phyloP scores from a whole-genome alignment of 129 eudicot species.

The Lactuca saligna region DNA sequence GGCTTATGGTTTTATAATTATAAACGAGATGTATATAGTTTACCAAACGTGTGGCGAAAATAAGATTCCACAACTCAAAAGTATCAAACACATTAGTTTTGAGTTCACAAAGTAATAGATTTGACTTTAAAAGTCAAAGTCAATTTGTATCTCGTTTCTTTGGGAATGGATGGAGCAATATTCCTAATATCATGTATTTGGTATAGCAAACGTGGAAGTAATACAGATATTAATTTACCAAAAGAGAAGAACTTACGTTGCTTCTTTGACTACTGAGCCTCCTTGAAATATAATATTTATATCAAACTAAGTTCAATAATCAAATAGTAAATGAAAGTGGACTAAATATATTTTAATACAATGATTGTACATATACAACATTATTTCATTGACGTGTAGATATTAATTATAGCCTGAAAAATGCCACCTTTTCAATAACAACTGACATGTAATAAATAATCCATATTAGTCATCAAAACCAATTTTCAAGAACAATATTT shows the following conservation, averaged over 20 bases:
- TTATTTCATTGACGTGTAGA: conserved; percentile 22
- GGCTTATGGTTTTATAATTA: too few relatives aligned
- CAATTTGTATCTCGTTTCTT: conserved; percentile 6
- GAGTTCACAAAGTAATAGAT: neutral
- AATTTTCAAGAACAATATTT: conserved; percentile 3
- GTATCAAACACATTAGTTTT: neutral
- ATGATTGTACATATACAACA: conserved; percentile 15
- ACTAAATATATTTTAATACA: conserved; percentile 19
- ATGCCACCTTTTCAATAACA: conserved; percentile 24
- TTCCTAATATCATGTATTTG: neutral
- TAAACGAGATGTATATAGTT: too few relatives aligned
- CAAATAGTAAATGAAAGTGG: conserved; percentile 8
- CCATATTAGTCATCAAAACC: conserved; percentile 5
- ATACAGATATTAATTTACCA: neutral
- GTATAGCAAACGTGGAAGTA: neutral
- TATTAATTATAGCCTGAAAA: conserved; percentile 13
- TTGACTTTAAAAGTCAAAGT: conserved; percentile 27
- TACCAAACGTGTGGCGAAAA: too few relatives aligned
- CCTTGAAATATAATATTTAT: conserved; percentile 19
- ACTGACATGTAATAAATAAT: conserved; percentile 21
- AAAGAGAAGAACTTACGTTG: conserved; percentile 14
- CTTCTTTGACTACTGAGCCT: conserved; percentile 29
- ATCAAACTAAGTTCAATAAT: conserved; percentile 1
- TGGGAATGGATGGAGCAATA: neutral
- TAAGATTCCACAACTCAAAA: too few relatives aligned